phyloP scores from a whole-genome alignment of 2,329 filamentous ascomycete species.

The Colletotrichum sp. region DNA sequence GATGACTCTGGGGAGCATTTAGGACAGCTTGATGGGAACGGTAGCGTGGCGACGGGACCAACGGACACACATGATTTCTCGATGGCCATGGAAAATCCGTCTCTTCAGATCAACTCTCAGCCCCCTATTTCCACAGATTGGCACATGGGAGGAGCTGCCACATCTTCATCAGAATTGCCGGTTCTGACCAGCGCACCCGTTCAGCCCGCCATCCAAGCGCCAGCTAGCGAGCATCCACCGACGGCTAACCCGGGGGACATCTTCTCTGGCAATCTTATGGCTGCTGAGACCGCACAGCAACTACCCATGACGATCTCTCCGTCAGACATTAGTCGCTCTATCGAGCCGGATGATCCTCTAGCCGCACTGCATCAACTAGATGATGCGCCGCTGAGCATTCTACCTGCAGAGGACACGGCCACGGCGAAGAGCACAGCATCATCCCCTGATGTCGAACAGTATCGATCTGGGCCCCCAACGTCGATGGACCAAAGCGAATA shows the following conservation, averaged over 20 bases:
- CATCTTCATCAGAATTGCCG: conserved; percentile 11
- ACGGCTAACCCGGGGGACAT: conserved; percentile 20
- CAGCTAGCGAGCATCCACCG: neutral
- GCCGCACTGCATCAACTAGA: neutral
- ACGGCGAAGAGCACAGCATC: conserved; percentile 5
- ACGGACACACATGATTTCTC: neutral
- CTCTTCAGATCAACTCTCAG: conserved; percentile 15
- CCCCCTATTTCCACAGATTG: neutral
- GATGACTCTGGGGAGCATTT: neutral
- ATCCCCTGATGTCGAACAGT: conserved; percentile 10
- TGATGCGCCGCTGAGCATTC: neutral
- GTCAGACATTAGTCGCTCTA: conserved; percentile 38
- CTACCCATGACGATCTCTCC: conserved; percentile 40
- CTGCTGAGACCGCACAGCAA: conserved; percentile 22
- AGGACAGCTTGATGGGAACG: neutral
- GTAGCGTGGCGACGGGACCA: neutral
- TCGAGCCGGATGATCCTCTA: conserved; percentile 26
- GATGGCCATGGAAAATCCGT: neutral
- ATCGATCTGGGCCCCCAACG: neutral
- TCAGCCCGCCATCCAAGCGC: neutral
- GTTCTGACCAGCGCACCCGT: neutral
- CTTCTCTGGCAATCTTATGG: conserved; percentile 23
- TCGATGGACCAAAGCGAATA: conserved; percentile 44
- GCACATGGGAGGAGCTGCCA: neutral
- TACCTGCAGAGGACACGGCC: conserved; percentile 3